These are phyloP conservation scores for Coccomyxa subellipsoidea DNA, from an alignment of 163 green algal genomes.

Conservation along the genomic window DNA sequence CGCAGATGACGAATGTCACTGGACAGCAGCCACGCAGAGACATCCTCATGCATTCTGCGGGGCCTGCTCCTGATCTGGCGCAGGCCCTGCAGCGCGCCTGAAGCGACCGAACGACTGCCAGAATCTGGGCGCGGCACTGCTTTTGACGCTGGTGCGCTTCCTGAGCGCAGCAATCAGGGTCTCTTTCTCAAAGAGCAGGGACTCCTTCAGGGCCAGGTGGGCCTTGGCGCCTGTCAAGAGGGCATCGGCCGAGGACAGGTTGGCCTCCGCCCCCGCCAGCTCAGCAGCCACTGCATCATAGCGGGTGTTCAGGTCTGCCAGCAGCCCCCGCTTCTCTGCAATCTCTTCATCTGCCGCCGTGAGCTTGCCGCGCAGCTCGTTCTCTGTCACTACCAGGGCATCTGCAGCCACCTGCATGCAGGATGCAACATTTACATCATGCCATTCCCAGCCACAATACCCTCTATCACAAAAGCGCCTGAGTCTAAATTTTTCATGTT, in stretches of 20 bases:
- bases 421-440: neutral
- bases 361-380: neutral
- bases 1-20: no score
- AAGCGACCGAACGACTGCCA: neutral
- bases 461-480: neutral
- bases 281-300: neutral
- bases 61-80: slow-evolving; percentile 38
- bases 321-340: neutral
- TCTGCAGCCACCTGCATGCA: neutral
- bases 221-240: neutral
- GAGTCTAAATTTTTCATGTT: no score
- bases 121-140: neutral
- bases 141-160: neutral
- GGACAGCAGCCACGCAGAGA: no score
- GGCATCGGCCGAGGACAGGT: neutral
- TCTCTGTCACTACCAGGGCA: neutral
- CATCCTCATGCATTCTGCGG: neutral
- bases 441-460: neutral
- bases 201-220: slow-evolving; percentile 2
- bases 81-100: neutral
- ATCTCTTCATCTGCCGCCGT: neutral
- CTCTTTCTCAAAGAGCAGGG: neutral
- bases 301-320: neutral
- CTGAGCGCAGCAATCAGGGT: neutral
- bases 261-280: neutral